Conservation (phyloP, 2,329 filamentous ascomycete genomes). For the Botrytis sinoallii region DNA sequence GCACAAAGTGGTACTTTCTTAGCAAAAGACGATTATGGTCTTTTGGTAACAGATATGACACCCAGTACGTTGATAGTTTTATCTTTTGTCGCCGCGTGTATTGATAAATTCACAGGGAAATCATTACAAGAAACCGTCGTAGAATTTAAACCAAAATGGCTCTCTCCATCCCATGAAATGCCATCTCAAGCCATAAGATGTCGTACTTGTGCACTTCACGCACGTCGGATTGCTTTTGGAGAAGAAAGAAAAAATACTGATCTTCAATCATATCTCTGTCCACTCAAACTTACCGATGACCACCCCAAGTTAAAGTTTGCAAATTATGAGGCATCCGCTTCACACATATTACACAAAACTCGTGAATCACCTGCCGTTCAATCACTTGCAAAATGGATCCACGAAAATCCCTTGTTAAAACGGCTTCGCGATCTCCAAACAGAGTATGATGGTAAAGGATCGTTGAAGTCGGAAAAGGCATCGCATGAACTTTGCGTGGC, state of each 20-base stretch:
- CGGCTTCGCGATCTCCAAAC: slow-evolving; percentile 45
- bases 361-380: not conserved
- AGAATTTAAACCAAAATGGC: slow-evolving; percentile 86
- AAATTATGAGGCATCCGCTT: slow-evolving; percentile 32
- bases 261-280: slow-evolving; percentile 49
- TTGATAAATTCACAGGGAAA: not conserved
- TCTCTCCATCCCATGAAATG: slow-evolving; percentile 70
- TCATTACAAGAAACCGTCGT: slow-evolving; percentile 45
- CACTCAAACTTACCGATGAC: slow-evolving; percentile 59
- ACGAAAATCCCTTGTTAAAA: slow-evolving; percentile 29
- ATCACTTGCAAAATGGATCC: slow-evolving; percentile 40
- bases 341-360: slow-evolving; percentile 33
- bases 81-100: not conserved
- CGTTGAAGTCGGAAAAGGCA: slow-evolving; percentile 37
- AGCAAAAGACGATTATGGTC: slow-evolving; percentile 57
- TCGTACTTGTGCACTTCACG: slow-evolving; percentile 63
- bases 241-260: slow-evolving; percentile 39
- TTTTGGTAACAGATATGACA: slow-evolving; percentile 74
- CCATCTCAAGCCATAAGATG: slow-evolving; percentile 62
- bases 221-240: slow-evolving; percentile 39
- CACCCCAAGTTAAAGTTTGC: slow-evolving; percentile 45
- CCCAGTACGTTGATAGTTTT: slow-evolving; percentile 36
- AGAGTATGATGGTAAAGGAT: slow-evolving; percentile 35
- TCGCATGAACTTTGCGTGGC: slow-evolving; percentile 57
- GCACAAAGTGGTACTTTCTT: slow-evolving; percentile 51